Conservation (phyloP, 441 rosid species). For the Erodium moschatum region DNA sequence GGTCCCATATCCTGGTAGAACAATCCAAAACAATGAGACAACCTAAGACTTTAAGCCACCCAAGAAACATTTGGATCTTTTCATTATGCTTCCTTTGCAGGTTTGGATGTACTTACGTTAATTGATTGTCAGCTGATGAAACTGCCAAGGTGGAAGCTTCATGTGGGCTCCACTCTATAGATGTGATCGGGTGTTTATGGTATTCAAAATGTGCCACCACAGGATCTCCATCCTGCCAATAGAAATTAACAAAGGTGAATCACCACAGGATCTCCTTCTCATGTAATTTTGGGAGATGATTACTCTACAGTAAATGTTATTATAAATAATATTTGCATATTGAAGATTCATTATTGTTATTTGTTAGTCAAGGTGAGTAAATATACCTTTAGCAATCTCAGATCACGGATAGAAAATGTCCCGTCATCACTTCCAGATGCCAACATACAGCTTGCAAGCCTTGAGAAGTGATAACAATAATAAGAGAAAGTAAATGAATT, state of each 20-base stretch:
- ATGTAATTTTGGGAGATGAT: background rate
- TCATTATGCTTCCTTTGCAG: background rate
- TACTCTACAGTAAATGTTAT: background rate
- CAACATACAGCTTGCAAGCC: constrained; percentile 85
- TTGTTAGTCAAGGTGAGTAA: background rate
- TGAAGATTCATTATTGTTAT: background rate
- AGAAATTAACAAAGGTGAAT: background rate
- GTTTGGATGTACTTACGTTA: constrained; percentile 46
- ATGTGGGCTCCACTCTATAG: constrained; percentile 88
- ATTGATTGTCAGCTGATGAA: constrained; percentile 75
- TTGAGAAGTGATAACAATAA: constrained; percentile 15
- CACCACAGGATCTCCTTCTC: background rate
- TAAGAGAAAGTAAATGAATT: background rate
- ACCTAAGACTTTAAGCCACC: too few species aligned
- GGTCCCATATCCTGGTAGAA: constrained; percentile 78
- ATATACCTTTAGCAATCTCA: constrained; percentile 55
- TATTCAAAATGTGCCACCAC: constrained; percentile 80
- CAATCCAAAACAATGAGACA: too few species aligned
- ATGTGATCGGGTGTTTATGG: constrained; percentile 79
- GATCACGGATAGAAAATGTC: constrained; percentile 79
- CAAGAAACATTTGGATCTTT: background rate
- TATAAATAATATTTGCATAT: background rate
- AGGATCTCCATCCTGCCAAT: constrained; percentile 47
- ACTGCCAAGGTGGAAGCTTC: constrained; percentile 84
- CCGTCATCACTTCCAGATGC: constrained; percentile 98